Conservation (phyloP, 2,329 filamentous ascomycete species). For the Xylariaceae sp. region DNA sequence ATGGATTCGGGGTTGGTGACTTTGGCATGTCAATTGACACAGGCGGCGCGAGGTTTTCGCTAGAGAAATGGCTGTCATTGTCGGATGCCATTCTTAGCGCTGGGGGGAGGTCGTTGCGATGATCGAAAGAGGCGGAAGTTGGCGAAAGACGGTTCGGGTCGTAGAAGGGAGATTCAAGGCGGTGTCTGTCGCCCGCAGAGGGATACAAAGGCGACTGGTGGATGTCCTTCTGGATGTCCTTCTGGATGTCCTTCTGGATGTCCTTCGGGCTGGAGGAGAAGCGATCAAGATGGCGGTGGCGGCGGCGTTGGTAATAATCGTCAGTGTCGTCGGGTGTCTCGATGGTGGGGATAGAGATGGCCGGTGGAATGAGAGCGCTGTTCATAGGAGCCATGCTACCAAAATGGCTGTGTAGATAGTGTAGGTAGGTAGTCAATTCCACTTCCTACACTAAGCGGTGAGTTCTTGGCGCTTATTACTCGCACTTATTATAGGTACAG, state of each 20-base stretch:
- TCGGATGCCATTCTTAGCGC: slow-evolving; percentile 25
- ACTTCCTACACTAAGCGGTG: slow-evolving; percentile 7
- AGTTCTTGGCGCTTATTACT: slow-evolving; percentile 25
- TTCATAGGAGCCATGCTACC: slow-evolving; percentile 11
- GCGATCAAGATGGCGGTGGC: neutral
- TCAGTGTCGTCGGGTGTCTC: slow-evolving; percentile 25
- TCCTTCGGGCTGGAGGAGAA: slow-evolving; percentile 4
- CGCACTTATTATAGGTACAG: neutral
- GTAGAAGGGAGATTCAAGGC: slow-evolving; percentile 25
- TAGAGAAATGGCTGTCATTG: slow-evolving; percentile 20
- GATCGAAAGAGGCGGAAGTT: slow-evolving; percentile 27
- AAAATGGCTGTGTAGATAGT: neutral
- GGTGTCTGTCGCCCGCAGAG: slow-evolving; percentile 12
- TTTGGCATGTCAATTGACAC: slow-evolving; percentile 35
- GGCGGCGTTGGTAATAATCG: slow-evolving; percentile 3
- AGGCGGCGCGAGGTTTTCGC: slow-evolving; percentile 27
- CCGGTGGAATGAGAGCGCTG: slow-evolving; percentile 17
- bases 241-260: neutral
- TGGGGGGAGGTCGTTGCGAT: slow-evolving; percentile 16
- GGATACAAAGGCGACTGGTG: slow-evolving; percentile 14
- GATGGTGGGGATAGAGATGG: slow-evolving; percentile 29
- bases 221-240: slow-evolving; percentile 1
- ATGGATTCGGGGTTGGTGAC: slow-evolving; percentile 55
- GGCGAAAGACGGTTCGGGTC: slow-evolving; percentile 32
- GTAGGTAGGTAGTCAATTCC: neutral